phyloP scores from a whole-genome alignment of 2,329 filamentous ascomycete genomes.

The Epichloe bromicola region DNA sequence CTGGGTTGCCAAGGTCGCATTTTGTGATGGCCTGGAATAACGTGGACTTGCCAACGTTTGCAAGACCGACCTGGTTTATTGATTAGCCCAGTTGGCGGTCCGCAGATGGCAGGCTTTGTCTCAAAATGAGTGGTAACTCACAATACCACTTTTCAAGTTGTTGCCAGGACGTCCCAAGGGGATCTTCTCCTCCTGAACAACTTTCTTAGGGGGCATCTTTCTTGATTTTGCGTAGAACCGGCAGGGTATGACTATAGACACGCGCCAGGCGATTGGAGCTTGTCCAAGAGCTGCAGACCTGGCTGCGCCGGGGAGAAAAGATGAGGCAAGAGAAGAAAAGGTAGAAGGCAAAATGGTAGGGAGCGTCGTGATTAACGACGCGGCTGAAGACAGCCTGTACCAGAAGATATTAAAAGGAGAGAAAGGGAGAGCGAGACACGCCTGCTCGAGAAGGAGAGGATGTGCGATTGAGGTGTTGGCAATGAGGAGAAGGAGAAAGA shows the following conservation, averaged over 20 bases:
- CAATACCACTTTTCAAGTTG: conserved; percentile 98
- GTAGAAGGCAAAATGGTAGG: conserved; percentile 21
- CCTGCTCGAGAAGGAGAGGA: conserved; percentile 13
- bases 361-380: conserved; percentile 30
- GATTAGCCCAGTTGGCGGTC: conserved; percentile 4
- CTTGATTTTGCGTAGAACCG: conserved; percentile 49
- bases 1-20: conserved; percentile 91
- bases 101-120: no score
- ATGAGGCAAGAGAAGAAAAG: conserved; percentile 41
- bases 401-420: conserved; percentile 6
- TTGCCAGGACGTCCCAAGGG: conserved; percentile 92
- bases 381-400: conserved; percentile 30
- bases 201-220: conserved; percentile 94
- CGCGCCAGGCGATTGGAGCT: conserved; percentile 39
- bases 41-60: conserved; percentile 98
- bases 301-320: conserved; percentile 46
- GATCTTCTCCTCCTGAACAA: conserved; percentile 84
- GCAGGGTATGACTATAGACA: conserved; percentile 34
- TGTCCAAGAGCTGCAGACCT: conserved; percentile 48
- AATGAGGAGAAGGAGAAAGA: conserved; percentile 9
- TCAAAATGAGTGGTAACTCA: conserved; percentile 29
- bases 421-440: conserved; percentile 6
- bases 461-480: background rate
- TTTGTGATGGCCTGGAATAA: conserved; percentile 99
- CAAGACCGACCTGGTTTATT: conserved; percentile 68